A percentile compares a stretch with the other conserved stretches of the same genome.
Evolutionary conservation across 2,329 filamentous ascomycete genomes (phyloP).

Genomic region (Phoma sp.): DNA sequence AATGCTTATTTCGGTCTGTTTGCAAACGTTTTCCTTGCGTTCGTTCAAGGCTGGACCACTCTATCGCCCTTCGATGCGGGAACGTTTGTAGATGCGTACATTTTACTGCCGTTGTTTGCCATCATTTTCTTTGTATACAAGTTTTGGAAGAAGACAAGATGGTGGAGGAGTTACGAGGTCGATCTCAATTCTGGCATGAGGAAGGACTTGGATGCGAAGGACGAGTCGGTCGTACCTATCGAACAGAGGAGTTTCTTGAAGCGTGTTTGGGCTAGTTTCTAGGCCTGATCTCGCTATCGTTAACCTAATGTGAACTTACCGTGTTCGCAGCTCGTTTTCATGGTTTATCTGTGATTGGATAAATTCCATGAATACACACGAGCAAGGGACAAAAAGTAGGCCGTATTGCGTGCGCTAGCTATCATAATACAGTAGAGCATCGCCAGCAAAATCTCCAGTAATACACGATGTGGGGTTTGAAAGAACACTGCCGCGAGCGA

Average conservation of each 20-base stretch:
- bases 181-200: slow-evolving; percentile 50
- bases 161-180: slow-evolving; percentile 46
- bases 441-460: background rate
- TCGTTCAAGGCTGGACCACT: slow-evolving; percentile 63
- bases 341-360: background rate
- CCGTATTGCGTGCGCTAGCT: no score
- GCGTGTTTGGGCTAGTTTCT: slow-evolving; percentile 24
- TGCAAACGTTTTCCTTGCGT: slow-evolving; percentile 60
- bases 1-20: slow-evolving; percentile 59
- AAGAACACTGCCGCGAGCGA: background rate
- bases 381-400: no score
- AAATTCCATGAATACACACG: no score
- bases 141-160: slow-evolving; percentile 50
- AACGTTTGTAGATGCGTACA: slow-evolving; percentile 63
- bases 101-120: slow-evolving; percentile 60
- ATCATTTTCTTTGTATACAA: slow-evolving; percentile 59
- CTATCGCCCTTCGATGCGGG: slow-evolving; percentile 60
- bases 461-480: background rate
- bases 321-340: background rate
- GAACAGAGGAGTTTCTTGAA: slow-evolving; percentile 25
- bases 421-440: no score
- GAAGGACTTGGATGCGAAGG: slow-evolving; percentile 45
- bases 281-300: background rate
- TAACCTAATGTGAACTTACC: background rate
- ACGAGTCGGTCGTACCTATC: slow-evolving; percentile 14